Conservation (phyloP, 495 filamentous ascomycete species). For the Penicillium coffeae region DNA sequence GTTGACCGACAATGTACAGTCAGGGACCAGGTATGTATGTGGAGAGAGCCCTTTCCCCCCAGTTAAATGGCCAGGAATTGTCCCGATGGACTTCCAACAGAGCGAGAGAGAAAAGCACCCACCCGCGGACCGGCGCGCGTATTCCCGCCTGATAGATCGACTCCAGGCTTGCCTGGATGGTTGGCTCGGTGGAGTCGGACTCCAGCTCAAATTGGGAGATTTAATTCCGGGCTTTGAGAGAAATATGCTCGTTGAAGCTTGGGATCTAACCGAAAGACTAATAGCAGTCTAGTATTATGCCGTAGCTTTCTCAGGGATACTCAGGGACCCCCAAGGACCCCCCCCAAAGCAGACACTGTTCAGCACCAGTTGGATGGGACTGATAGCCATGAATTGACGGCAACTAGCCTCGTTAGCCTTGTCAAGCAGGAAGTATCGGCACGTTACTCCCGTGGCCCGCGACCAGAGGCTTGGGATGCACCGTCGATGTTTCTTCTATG, state of each 20-base stretch:
- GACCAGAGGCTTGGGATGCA: slow-evolving; percentile 5
- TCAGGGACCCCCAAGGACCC: too few species aligned
- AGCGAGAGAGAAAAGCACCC: slow-evolving; percentile 7
- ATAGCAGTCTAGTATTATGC: too few species aligned
- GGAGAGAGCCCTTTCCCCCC: not conserved
- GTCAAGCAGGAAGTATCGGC: too few species aligned
- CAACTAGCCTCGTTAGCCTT: too few species aligned
- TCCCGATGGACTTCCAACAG: not conserved
- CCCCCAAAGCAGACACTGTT: too few species aligned
- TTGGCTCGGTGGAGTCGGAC: slow-evolving; percentile 1
- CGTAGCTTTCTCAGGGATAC: too few species aligned
- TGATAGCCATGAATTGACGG: too few species aligned
- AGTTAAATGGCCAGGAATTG: not conserved
- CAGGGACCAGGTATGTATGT: slow-evolving; percentile 1
- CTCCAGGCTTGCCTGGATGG: slow-evolving; percentile 9
- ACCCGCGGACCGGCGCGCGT: slow-evolving; percentile 21
- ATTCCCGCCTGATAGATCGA: slow-evolving; percentile 21
- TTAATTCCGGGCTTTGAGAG: not conserved
- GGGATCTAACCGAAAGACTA: too few species aligned
- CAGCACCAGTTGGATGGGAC: too few species aligned
- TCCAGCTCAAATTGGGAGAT: not conserved
- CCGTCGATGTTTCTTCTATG: not conserved
- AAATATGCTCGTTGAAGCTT: too few species aligned
- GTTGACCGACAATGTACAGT: not conserved
- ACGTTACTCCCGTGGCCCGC: slow-evolving; percentile 4